Conservation (phyloP, 306 rosid genomes). For the Clitoria ternatea region DNA sequence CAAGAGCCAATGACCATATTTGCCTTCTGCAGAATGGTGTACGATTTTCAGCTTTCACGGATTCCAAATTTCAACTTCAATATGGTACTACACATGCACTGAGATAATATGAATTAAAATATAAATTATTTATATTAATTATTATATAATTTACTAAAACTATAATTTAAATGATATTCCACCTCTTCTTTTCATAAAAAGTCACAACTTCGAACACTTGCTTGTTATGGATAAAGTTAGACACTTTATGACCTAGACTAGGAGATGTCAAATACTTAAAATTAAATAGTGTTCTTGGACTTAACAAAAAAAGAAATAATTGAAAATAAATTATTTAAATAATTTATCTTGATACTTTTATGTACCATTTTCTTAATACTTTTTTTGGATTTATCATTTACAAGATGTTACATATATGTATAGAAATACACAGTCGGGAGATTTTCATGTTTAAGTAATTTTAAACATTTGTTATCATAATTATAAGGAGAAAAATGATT, state of each 20-base stretch:
- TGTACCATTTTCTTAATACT: not conserved
- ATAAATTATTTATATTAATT: not conserved
- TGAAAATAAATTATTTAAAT: no score
- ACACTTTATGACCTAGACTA: not conserved
- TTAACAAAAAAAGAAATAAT: not conserved
- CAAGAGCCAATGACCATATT: constrained; percentile 1
- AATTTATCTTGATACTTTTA: not conserved
- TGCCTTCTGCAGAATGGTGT: not conserved
- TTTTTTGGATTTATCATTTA: no score
- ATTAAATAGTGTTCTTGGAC: not conserved
- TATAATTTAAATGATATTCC: not conserved
- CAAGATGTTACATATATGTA: no score
- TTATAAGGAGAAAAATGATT: no score
- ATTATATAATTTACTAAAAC: no score
- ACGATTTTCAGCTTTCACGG: constrained; percentile 15
- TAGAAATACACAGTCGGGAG: no score
- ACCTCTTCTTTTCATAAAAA: not conserved
- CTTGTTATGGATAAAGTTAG: not conserved
- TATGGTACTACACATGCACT: constrained; percentile 6
- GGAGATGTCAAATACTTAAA: not conserved
- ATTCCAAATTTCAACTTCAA: constrained; percentile 26
- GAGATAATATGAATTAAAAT: not conserved
- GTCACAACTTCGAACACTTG: not conserved
- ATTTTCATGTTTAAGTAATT: no score
- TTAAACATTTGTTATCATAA: no score